A percentile compares a stretch with the other conserved stretches of the same genome.
These are phyloP conservation scores for Ganoderma leucocontextum DNA, from an alignment of 1,284 basidiomycete species.

Conservation along the genomic window DNA sequence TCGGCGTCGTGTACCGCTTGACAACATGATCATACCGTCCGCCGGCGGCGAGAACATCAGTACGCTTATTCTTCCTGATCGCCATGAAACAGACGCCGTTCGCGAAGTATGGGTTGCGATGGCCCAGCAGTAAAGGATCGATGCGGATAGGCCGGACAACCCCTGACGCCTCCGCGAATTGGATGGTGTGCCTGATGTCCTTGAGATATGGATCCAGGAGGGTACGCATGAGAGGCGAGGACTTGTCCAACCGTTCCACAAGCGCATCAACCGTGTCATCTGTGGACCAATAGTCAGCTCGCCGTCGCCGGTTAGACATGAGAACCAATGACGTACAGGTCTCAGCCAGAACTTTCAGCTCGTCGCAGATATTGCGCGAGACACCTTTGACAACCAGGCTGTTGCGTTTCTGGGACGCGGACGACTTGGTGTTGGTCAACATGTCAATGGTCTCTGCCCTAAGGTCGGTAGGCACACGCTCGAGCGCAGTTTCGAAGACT, in stretches of 20 bases:
- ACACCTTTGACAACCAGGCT: conserved; percentile 73
- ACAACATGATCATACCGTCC: conserved; percentile 84
- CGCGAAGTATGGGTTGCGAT: conserved; percentile 70
- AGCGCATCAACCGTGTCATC: conserved; percentile 71
- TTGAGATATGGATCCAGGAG: conserved; percentile 59
- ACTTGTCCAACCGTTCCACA: conserved; percentile 64
- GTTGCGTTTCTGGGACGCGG: conserved; percentile 71
- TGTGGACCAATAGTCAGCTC: conserved; percentile 34
- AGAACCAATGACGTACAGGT: conserved; percentile 48
- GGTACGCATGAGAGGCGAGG: conserved; percentile 59
- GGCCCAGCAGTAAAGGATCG: conserved; percentile 76
- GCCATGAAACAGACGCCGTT: conserved; percentile 83
- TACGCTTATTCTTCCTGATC: conserved; percentile 68
- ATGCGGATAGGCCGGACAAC: conserved; percentile 70
- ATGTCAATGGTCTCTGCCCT: conserved; percentile 65
- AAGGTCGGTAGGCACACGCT: conserved; percentile 63
- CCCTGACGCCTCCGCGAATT: conserved; percentile 68
- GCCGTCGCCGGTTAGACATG: too few species aligned
- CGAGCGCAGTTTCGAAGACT: conserved; percentile 74
- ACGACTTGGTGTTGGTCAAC: conserved; percentile 68
- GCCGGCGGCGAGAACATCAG: conserved; percentile 81
- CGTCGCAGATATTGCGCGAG: conserved; percentile 67
- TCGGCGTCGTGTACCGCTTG: conserved; percentile 64
- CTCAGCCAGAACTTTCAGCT: conserved; percentile 74
- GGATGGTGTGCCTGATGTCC: conserved; percentile 73